A percentile compares a stretch with the other conserved stretches of the same genome.
phyloP scores from a whole-genome alignment of 495 filamentous ascomycete genomes.

The Pyrenula massariospora region DNA sequence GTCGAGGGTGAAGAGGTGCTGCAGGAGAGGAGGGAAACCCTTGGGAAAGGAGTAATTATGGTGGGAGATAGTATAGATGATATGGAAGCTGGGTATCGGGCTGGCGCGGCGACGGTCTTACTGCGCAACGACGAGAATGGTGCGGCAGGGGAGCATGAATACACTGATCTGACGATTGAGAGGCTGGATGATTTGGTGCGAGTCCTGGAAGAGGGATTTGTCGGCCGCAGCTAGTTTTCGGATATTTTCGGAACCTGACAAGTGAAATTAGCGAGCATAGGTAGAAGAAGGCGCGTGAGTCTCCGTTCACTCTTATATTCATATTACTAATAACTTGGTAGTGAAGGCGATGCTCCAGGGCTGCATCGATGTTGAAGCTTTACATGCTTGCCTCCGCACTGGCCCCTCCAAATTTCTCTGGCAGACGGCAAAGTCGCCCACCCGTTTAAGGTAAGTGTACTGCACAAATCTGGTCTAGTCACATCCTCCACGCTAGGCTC shows the following conservation, averaged over 20 bases:
- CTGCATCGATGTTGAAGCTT: too few species aligned
- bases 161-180: constrained; percentile 61
- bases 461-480: too few species aligned
- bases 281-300: too few species aligned
- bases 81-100: constrained; percentile 74
- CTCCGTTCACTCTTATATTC: too few species aligned
- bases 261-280: too few species aligned
- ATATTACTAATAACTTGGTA: too few species aligned
- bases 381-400: too few species aligned
- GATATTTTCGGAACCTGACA: too few species aligned
- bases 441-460: neutral
- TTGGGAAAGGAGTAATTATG: constrained; percentile 22
- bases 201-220: constrained; percentile 57
- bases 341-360: too few species aligned
- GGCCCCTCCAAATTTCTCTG: neutral
- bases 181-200: constrained; percentile 60
- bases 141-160: constrained; percentile 59
- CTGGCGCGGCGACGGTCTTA: constrained; percentile 82
- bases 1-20: neutral
- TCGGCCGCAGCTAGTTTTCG: too few species aligned
- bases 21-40: neutral
- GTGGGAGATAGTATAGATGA: constrained; percentile 89
- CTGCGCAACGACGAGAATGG: constrained; percentile 71
- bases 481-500: neutral
- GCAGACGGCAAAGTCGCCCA: neutral